Evolutionary conservation across 2,329 filamentous ascomycete species (phyloP).

Genomic region (Colletotrichum sp.): DNA sequence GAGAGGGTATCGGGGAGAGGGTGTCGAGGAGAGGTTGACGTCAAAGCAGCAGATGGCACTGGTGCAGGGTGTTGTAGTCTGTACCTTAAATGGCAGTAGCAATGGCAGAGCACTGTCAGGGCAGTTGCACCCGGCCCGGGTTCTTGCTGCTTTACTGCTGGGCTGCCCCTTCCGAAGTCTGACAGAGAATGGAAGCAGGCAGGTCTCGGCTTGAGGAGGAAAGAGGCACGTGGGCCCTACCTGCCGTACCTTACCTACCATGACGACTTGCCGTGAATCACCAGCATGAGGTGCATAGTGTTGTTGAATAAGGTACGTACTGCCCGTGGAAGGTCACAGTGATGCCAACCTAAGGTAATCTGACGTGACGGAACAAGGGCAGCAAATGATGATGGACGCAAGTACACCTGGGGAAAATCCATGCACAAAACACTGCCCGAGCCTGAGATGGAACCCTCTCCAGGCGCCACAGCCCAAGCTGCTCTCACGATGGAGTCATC

Average conservation of each 20-base stretch:
- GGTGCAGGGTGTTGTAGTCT: not conserved
- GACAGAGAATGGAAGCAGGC: not conserved
- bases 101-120: not conserved
- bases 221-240: not conserved
- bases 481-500: too few species aligned
- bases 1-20: not conserved
- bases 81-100: not conserved
- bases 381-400: too few species aligned
- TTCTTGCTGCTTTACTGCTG: not conserved
- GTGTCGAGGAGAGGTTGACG: not conserved
- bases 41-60: not conserved
- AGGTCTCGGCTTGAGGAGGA: not conserved
- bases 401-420: too few species aligned
- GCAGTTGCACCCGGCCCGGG: not conserved
- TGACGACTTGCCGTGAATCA: not conserved
- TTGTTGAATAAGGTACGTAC: not conserved
- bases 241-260: not conserved
- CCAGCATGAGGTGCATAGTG: not conserved
- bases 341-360: too few species aligned
- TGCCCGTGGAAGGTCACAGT: too few species aligned
- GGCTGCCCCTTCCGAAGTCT: not conserved
- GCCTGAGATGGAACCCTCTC: too few species aligned
- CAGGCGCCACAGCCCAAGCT: too few species aligned
- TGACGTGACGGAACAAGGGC: too few species aligned
- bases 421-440: too few species aligned